A percentile compares a stretch with the other conserved stretches of the same genome.
phyloP scores from a whole-genome alignment of 2,329 filamentous ascomycete genomes.

The Aotearoamyces nothofagi region DNA sequence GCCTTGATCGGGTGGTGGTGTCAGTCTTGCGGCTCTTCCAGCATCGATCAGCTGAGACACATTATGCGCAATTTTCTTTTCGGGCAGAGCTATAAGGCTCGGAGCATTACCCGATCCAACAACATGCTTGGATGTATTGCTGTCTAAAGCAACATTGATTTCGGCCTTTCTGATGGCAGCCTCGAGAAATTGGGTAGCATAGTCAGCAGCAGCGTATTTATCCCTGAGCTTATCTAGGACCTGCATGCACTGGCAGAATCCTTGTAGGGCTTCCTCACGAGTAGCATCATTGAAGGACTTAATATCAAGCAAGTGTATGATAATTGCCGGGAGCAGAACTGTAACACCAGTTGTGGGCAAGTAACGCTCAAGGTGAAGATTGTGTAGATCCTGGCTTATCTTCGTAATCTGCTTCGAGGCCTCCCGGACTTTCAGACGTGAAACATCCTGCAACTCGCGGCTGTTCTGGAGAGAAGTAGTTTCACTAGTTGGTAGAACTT shows the following conservation, averaged over 20 bases:
- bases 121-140: not conserved
- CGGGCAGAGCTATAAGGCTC: not conserved
- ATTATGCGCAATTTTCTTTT: too few species aligned
- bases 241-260: conserved; percentile 84
- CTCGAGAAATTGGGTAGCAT: conserved; percentile 88
- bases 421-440: conserved; percentile 66
- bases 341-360: conserved; percentile 85
- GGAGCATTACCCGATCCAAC: not conserved
- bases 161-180: conserved; percentile 78
- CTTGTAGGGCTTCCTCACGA: conserved; percentile 57
- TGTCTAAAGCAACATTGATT: conserved; percentile 27
- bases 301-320: conserved; percentile 86
- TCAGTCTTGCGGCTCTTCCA: not conserved
- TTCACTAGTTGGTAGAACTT: conserved; percentile 67
- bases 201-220: conserved; percentile 88
- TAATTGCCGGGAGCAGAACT: conserved; percentile 80
- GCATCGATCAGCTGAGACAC: too few species aligned
- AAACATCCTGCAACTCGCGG: conserved; percentile 65
- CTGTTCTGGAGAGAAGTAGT: conserved; percentile 32
- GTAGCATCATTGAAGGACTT: conserved; percentile 64
- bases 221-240: conserved; percentile 79
- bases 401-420: conserved; percentile 75
- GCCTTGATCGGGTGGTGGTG: not conserved
- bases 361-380: conserved; percentile 57
- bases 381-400: conserved; percentile 65